These are phyloP conservation scores for Sporothrix variecibatus DNA, from an alignment of 2,329 filamentous ascomycete species.

Conservation along the genomic window DNA sequence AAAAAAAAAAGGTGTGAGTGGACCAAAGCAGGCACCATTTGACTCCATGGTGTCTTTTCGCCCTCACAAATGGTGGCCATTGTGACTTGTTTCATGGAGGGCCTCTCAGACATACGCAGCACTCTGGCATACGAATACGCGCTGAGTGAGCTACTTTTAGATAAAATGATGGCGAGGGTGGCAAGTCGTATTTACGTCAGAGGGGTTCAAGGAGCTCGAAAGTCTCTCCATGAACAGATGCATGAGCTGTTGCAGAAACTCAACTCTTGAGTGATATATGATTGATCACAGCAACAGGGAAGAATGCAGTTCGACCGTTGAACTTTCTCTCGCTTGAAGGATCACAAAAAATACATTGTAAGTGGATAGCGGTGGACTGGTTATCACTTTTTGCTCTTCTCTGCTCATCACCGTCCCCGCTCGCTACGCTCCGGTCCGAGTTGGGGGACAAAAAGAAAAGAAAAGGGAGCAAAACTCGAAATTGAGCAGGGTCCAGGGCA, in stretches of 20 bases:
- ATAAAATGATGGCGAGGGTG: neutral
- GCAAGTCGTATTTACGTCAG: neutral
- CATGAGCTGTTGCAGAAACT: neutral
- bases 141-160: neutral
- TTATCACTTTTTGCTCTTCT: neutral
- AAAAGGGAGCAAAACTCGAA: neutral
- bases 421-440: constrained; percentile 7
- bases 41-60: neutral
- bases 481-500: constrained; percentile 4
- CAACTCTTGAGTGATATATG: neutral
- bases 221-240: too few relatives aligned
- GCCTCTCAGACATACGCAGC: neutral
- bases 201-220: too few relatives aligned
- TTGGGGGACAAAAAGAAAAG: neutral
- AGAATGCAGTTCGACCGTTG: constrained; percentile 13
- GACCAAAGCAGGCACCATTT: neutral
- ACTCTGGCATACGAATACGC: neutral
- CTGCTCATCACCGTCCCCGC: neutral
- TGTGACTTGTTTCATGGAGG: constrained; percentile 11
- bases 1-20: neutral
- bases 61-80: neutral
- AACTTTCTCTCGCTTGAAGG: neutral
- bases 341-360: neutral
- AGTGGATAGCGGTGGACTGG: neutral
- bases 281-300: neutral